Percentiles rank a stretch among this genome's conserved stretches.
These are phyloP conservation scores for barley (Hordeum vulgare) DNA, from an alignment of 176 grass and related monocot species.

Conservation along the genomic window MorexV3_pseudomolecules_assembly NC_058522.1:548998013-548998512, in stretches of 20 bases:
- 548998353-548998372: constrained; percentile 41
- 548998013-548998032: constrained; percentile 61
- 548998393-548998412: constrained; percentile 49
- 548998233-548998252: constrained; percentile 61
- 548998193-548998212: constrained; percentile 43
- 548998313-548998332: constrained; percentile 27
- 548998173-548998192: constrained; percentile 54
- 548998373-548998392: constrained; percentile 54
- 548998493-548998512: constrained; percentile 22
- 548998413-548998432: constrained; percentile 34
- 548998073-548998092: constrained; percentile 42
- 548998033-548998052: constrained; percentile 58
- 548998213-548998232: constrained; percentile 64
- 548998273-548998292: constrained; percentile 53
- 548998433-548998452: constrained; percentile 45
- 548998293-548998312: constrained; percentile 47
- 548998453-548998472: constrained; percentile 67
- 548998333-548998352: constrained; percentile 31
- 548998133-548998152: constrained; percentile 40
- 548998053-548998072: constrained; percentile 52
- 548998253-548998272: constrained; percentile 35
- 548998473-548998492: constrained; percentile 53
- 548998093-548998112: constrained; percentile 37
- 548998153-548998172: constrained; percentile 35
- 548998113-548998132: constrained; percentile 41